These are phyloP conservation scores for Priceomyces melissophilus DNA, from an alignment of 805 yeast genomes.

Conservation along the genomic window DNA sequence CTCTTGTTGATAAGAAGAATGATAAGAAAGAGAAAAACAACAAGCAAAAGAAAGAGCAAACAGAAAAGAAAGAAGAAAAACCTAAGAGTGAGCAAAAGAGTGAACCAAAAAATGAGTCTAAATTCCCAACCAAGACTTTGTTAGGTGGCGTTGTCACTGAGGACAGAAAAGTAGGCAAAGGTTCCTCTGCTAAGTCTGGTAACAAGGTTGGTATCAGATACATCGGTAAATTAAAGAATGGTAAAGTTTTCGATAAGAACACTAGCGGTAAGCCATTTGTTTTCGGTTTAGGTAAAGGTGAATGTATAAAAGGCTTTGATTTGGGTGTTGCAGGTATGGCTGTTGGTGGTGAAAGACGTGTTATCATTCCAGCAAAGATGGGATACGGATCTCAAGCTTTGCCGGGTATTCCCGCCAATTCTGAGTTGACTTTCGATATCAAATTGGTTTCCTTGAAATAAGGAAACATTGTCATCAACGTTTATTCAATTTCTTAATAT, in stretches of 20 bases:
- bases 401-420: slow-evolving; percentile 98
- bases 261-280: slow-evolving; percentile 94
- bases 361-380: slow-evolving; percentile 90
- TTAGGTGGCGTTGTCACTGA: slow-evolving; percentile 93
- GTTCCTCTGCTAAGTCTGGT: slow-evolving; percentile 83
- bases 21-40: slow-evolving; percentile 25
- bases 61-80: slow-evolving; percentile 25
- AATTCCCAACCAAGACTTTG: slow-evolving; percentile 70
- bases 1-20: slow-evolving; percentile 24
- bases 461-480: slow-evolving; percentile 5
- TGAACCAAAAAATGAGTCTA: slow-evolving; percentile 20
- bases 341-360: slow-evolving; percentile 98
- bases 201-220: slow-evolving; percentile 94
- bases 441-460: slow-evolving; percentile 88
- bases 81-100: slow-evolving; percentile 23
- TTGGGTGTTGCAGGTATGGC: slow-evolving; percentile 98
- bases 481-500: no score
- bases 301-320: slow-evolving; percentile 98
- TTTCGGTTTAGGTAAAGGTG: slow-evolving; percentile 92
- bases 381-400: slow-evolving; percentile 93
- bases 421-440: slow-evolving; percentile 93
- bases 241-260: slow-evolving; percentile 95
- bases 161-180: slow-evolving; percentile 88
- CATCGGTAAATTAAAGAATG: slow-evolving; percentile 95
- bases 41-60: slow-evolving; percentile 26